Base-by-base conservation (phyloP, 495 filamentous ascomycete genomes). In the Podospora pseudocomata region DNA sequence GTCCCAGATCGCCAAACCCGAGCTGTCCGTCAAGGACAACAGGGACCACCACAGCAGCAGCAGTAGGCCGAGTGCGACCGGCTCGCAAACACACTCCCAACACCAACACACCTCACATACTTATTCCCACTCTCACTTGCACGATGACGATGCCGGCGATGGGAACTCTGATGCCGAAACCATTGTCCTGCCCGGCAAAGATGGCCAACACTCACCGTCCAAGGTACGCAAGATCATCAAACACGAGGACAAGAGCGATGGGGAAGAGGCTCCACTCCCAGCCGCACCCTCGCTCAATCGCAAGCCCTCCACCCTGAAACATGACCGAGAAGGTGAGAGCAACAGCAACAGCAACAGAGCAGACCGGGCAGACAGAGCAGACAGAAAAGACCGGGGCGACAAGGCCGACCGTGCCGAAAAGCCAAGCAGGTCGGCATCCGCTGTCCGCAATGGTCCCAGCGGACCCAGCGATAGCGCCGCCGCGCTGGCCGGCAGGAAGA, bases 101-200 rank as follows among this genome's bases (percentile, higher is more conserved):
- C 23, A 23, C 23, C 23, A 23, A 23, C 23, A 23, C 1, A 23
- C 23, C 23, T 23, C 23, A 23, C 23, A 23, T 23, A 23, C 23
- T 32, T 68, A 62, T 61, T 68, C 68, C 34, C 64, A 64, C 19
- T 55, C 73, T 15, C 70, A 64, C 57, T 68, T 81, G 39, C 80
- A 82, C 20, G 78, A 82, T 77, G 76, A 72, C 63, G 76, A 62
- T 18, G 32, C 28, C 30, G 79, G 72, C 67, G 86, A 87, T 53
- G 86, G 84, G 65, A 90, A 92, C 74, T 93, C 90, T 15, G 91
- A 94, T 76, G 90, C 91, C 66, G 90, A 93, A 79, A 94, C 91
- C 5, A 91, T 92, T 68, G 89, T 92, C 59, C 82, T 92, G 26
- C 87, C 89, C 23, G 89, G 89, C 54, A 91, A 91, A 67, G 87